These are phyloP conservation scores for Parastagonospora nodorum DNA, from an alignment of 2,329 filamentous ascomycete genomes.

Conservation along the genomic window DNA sequence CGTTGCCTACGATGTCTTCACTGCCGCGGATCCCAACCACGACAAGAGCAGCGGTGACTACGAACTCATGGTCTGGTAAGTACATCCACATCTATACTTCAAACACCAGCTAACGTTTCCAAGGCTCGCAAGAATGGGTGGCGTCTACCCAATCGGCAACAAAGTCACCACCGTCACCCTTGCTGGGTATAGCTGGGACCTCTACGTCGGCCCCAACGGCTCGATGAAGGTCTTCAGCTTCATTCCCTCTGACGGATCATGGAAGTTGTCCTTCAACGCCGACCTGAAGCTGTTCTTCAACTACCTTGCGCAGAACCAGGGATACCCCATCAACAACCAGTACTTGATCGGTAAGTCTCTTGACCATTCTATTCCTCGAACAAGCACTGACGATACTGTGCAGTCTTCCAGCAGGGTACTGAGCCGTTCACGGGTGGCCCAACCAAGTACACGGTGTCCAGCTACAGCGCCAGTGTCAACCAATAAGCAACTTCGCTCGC, in stretches of 20 bases:
- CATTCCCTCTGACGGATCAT: conserved; percentile 43
- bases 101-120: background rate
- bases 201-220: conserved; percentile 65
- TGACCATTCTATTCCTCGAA: background rate
- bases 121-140: conserved; percentile 22
- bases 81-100: background rate
- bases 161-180: conserved; percentile 46
- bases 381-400: conserved; percentile 1
- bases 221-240: conserved; percentile 66
- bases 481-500: background rate
- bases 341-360: conserved; percentile 29
- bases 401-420: conserved; percentile 29
- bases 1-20: conserved; percentile 36
- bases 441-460: conserved; percentile 24
- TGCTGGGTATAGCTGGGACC: conserved; percentile 57
- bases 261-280: conserved; percentile 56
- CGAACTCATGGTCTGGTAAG: conserved; percentile 33
- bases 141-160: conserved; percentile 23
- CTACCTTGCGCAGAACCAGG: conserved; percentile 58
- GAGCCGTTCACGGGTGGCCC: conserved; percentile 29
- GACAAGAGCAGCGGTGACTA: conserved; percentile 30
- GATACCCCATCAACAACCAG: conserved; percentile 39
- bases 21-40: conserved; percentile 24
- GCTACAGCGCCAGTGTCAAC: conserved; percentile 1
- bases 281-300: conserved; percentile 63